Conservation (phyloP, 768 basidiomycete species). For the Serendipita indica region DNA sequence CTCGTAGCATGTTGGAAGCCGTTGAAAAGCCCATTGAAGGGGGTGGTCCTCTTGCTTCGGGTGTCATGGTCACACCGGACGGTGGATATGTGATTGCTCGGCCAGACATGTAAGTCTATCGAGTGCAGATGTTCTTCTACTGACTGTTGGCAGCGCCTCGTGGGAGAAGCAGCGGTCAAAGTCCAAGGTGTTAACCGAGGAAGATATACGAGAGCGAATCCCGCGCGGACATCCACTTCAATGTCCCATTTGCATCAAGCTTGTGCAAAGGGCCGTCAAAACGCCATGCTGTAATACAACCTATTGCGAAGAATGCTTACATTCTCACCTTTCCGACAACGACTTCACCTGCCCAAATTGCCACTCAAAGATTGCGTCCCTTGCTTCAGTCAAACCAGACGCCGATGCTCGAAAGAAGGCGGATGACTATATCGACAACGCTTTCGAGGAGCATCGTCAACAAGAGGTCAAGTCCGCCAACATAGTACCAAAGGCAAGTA, state of each 20-base stretch:
- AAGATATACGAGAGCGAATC: conserved; percentile 71
- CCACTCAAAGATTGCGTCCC: conserved; percentile 67
- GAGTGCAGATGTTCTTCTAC: background rate
- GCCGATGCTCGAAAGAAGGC: conserved; percentile 60
- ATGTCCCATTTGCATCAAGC: conserved; percentile 85
- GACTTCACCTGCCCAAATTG: conserved; percentile 93
- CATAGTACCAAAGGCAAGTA: conserved; percentile 14
- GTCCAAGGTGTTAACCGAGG: conserved; percentile 65
- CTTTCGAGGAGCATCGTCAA: conserved; percentile 56
- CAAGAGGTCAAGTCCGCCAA: conserved; percentile 33
- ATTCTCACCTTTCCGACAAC: conserved; percentile 82
- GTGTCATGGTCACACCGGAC: conserved; percentile 97
- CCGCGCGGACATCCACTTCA: conserved; percentile 65
- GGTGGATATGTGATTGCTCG: conserved; percentile 96
- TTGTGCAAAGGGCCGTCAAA: conserved; percentile 87
- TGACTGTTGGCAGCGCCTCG: conserved; percentile 44
- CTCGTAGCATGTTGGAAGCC: conserved; percentile 90
- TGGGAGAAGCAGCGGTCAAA: conserved; percentile 88
- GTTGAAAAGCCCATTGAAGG: conserved; percentile 67
- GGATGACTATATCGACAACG: conserved; percentile 65
- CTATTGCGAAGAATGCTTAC: conserved; percentile 97
- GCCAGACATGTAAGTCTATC: conserved; percentile 69
- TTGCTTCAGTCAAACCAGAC: conserved; percentile 74
- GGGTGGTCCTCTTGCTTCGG: conserved; percentile 51
- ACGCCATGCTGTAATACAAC: conserved; percentile 84